Base-by-base conservation (phyloP, 1,139 yeast species). In the Kurtzmaniella quercitrusa region DNA sequence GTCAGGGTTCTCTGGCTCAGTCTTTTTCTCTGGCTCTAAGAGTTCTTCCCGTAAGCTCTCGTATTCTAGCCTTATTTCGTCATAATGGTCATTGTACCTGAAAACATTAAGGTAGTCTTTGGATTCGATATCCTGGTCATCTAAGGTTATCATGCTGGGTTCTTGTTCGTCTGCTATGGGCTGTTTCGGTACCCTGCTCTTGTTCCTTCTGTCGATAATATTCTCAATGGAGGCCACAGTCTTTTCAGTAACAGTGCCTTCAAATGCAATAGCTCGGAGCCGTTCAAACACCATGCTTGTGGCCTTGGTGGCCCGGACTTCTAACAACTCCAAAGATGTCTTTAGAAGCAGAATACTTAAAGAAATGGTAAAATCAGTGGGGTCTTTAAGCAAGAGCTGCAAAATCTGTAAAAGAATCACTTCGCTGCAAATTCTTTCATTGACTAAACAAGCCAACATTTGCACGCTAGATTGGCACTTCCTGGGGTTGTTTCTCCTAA, bases 151-250 rank as follows among this genome's bases (percentile, higher is more conserved):
- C 39, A 74, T 64, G 58, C 88, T 94, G 1, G 82, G 73, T 43
- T 84, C 90, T 1, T 81, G 84, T 15, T 79, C 84, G 27, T 81
- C 86, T 0, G 85, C 85, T 43, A 82, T 87, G 44, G 82, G 60
- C 11, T 66, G 75, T 31, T 63, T 61, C 2, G 65, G 67, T 3
- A 82, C 54, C 0, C 62, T 48, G 2, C 78, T 76, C 44, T 62
- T 62, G 21, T 66, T 68, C 51, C 79, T 71, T 38, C 88, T 65
- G 47, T 70, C 71, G 46, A 89, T 73, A 18, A 85, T 54, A 5
- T 63, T 70, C 44, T 80, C 82, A 37, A 88, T 72, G 53, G 72
- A 60, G 44, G 65, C 67, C 3, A 77, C 71, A 33, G 73, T 61
- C 34, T 65, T 63, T 16, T 68, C 66, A 4, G 81, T 60, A 3